Evolutionary conservation across 352 stramenopile species (phyloP).

Genomic region (Phytophthora lateralis): DNA sequence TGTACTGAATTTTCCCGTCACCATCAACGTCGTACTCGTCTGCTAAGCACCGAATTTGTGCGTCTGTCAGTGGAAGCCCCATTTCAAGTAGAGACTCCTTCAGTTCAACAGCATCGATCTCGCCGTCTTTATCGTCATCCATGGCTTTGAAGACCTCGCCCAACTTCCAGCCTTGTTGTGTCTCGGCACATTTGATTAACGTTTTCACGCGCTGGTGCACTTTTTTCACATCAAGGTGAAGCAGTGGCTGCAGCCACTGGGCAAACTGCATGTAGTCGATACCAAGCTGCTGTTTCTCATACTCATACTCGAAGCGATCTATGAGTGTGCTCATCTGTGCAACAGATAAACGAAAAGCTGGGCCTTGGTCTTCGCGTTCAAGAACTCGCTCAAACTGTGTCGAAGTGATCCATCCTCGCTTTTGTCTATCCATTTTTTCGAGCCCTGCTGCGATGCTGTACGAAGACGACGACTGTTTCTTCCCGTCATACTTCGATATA

Average conservation of each 20-base stretch:
- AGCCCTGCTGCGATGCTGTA: slow-evolving; percentile 51
- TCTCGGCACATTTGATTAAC: slow-evolving; percentile 46
- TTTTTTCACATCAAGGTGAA: slow-evolving; percentile 65
- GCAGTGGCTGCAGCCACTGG: slow-evolving; percentile 65
- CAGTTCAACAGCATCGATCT: slow-evolving; percentile 57
- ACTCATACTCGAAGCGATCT: slow-evolving; percentile 76
- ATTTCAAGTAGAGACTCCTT: slow-evolving; percentile 67
- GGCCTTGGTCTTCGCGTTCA: slow-evolving; percentile 30
- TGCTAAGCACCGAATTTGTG: slow-evolving; percentile 63
- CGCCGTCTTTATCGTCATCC: slow-evolving; percentile 57
- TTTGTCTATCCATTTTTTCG: slow-evolving; percentile 62
- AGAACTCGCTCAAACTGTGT: slow-evolving; percentile 41
- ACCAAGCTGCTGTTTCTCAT: slow-evolving; percentile 52
- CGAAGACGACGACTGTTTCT: slow-evolving; percentile 45
- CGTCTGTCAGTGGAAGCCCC: slow-evolving; percentile 67
- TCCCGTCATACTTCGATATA: slow-evolving; percentile 64
- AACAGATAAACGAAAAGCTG: slow-evolving; percentile 44
- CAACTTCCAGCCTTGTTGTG: slow-evolving; percentile 51
- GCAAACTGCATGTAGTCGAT: slow-evolving; percentile 78
- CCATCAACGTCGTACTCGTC: slow-evolving; percentile 67
- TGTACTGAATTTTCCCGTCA: slow-evolving; percentile 69
- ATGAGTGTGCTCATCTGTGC: slow-evolving; percentile 44
- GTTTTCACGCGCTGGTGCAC: slow-evolving; percentile 56
- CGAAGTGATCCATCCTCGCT: slow-evolving; percentile 57
- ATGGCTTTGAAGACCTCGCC: slow-evolving; percentile 65